A percentile compares a stretch with the other conserved stretches of the same genome.
These are phyloP conservation scores for Vitis hybrid DNA, from an alignment of 177 flowering plant genomes.

Conservation along the genomic window DNA sequence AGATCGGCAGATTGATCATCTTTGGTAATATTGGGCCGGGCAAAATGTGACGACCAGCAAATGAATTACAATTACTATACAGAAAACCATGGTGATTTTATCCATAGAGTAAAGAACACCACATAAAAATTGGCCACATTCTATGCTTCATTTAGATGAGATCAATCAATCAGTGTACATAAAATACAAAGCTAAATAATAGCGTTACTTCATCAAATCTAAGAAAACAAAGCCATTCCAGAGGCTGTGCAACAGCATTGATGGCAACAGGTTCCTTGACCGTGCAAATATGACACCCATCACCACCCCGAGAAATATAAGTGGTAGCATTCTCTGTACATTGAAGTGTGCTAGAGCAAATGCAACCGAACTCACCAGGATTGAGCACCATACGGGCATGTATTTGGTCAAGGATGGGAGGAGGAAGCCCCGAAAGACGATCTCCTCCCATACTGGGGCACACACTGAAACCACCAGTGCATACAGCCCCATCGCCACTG, in stretches of 20 bases:
- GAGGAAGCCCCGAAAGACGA: slow-evolving; percentile 90
- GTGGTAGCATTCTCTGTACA: slow-evolving; percentile 86
- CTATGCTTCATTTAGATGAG: neutral
- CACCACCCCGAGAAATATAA: slow-evolving; percentile 81
- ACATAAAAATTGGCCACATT: neutral
- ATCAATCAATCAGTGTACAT: slow-evolving; percentile 6
- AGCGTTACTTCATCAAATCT: slow-evolving; percentile 71
- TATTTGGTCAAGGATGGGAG: slow-evolving; percentile 88
- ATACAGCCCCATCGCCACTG: slow-evolving; percentile 89
- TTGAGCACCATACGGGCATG: slow-evolving; percentile 96
- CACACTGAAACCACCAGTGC: slow-evolving; percentile 83
- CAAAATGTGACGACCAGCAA: too few relatives aligned
- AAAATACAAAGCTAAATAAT: neutral
- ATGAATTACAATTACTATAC: too few relatives aligned
- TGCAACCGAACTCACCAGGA: slow-evolving; percentile 78
- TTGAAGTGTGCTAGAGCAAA: slow-evolving; percentile 94
- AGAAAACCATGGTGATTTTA: too few relatives aligned
- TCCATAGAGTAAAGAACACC: too few relatives aligned
- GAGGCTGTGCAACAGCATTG: slow-evolving; percentile 88
- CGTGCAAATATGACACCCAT: slow-evolving; percentile 82
- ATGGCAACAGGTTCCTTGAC: slow-evolving; percentile 77
- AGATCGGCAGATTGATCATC: too few relatives aligned
- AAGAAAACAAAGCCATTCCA: slow-evolving; percentile 98
- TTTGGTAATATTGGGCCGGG: too few relatives aligned
- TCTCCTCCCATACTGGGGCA: slow-evolving; percentile 96